Conservation (phyloP, 106 monocot genomes). For the Apostasia ramifera region DNA sequence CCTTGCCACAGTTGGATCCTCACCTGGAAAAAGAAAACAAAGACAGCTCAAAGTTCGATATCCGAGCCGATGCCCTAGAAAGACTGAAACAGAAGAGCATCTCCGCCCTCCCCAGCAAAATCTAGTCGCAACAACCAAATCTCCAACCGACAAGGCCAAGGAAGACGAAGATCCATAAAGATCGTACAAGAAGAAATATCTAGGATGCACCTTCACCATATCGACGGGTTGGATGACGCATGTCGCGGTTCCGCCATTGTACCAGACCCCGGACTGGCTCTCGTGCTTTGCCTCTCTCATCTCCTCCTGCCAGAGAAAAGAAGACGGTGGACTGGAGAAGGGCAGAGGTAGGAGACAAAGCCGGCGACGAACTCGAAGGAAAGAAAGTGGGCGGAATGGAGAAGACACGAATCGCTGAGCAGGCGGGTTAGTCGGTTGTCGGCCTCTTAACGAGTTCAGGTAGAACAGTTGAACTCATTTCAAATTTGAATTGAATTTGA, state of each 20-base stretch:
- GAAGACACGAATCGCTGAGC: too few species aligned
- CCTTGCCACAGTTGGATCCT: slow-evolving; percentile 71
- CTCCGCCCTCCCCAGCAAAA: too few species aligned
- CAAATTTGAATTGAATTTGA: too few species aligned
- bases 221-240: slow-evolving; percentile 95
- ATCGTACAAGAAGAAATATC: background rate
- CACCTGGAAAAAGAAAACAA: slow-evolving; percentile 24
- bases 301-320: background rate
- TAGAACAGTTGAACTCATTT: too few species aligned
- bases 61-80: too few species aligned
- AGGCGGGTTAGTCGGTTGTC: too few species aligned
- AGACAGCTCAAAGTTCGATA: background rate
- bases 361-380: background rate
- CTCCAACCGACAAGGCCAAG: background rate
- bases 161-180: background rate
- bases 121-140: too few species aligned
- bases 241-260: slow-evolving; percentile 69
- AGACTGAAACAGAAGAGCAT: background rate
- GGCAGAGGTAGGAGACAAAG: background rate
- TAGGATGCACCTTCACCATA: slow-evolving; percentile 63
- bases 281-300: slow-evolving; percentile 36
- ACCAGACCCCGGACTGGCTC: slow-evolving; percentile 35
- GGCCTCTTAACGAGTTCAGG: too few species aligned
- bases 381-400: background rate
- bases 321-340: background rate